A percentile compares a stretch with the other conserved stretches of the same genome.
Evolutionary conservation across 2,329 filamentous ascomycete genomes (phyloP).

Genomic region (Penicillium sp.): DNA sequence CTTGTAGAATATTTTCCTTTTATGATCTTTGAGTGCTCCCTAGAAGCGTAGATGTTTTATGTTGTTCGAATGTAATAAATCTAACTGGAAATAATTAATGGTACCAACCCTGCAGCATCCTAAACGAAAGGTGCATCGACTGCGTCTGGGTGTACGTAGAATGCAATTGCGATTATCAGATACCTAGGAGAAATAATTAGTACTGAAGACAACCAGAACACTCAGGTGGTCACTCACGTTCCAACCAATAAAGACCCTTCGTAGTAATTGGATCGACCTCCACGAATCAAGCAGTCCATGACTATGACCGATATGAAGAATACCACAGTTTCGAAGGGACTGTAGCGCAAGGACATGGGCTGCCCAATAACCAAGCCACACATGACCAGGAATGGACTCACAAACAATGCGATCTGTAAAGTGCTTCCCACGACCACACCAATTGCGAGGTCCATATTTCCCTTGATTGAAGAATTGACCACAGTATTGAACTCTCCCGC

Average conservation of each 20-base stretch:
- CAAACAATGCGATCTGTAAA: conserved; percentile 59
- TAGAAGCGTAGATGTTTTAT: background rate
- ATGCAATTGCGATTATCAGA: conserved; percentile 22
- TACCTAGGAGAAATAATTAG: conserved; percentile 15
- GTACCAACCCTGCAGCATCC: background rate
- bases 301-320: conserved; percentile 23
- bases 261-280: conserved; percentile 22
- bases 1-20: background rate
- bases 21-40: background rate
- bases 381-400: conserved; percentile 57
- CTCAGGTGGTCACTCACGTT: conserved; percentile 16
- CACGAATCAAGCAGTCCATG: conserved; percentile 24
- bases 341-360: conserved; percentile 42
- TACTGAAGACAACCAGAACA: background rate
- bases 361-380: conserved; percentile 56
- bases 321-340: conserved; percentile 21
- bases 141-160: conserved; percentile 20
- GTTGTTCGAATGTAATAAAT: background rate
- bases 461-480: conserved; percentile 56
- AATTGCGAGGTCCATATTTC: conserved; percentile 59
- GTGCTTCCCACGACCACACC: conserved; percentile 56
- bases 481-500: conserved; percentile 59
- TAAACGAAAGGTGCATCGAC: background rate
- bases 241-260: conserved; percentile 21
- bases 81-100: background rate